Conservation (phyloP, 1,284 basidiomycete species). For the Puccinia hordei region DNA sequence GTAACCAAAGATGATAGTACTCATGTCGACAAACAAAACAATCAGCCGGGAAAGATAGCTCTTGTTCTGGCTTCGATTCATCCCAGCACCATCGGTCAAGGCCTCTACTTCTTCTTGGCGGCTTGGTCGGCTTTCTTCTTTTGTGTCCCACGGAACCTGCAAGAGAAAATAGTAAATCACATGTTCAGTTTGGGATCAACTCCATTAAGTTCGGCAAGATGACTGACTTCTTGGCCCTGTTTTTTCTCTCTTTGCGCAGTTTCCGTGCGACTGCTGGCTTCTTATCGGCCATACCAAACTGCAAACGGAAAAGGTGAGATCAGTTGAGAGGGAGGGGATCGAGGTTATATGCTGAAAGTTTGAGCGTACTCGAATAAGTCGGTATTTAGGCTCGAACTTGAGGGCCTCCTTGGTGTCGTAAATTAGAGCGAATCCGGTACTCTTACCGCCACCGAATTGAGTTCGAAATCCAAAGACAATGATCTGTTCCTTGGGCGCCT, state of each 20-base stretch:
- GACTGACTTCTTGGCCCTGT: conserved; percentile 91
- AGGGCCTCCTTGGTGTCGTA: conserved; percentile 95
- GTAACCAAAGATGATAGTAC: conserved; percentile 6
- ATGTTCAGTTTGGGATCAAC: neutral
- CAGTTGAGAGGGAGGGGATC: neutral
- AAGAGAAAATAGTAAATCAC: neutral
- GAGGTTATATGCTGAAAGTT: neutral
- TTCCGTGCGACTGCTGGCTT: conserved; percentile 91
- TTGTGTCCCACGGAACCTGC: conserved; percentile 51
- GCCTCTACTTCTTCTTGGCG: conserved; percentile 30
- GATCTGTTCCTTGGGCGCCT: conserved; percentile 67
- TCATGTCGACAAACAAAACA: neutral
- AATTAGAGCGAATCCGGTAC: conserved; percentile 95
- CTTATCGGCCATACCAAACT: conserved; percentile 83
- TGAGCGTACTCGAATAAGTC: conserved; percentile 82
- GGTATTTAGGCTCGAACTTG: conserved; percentile 95
- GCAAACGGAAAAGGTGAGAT: conserved; percentile 50
- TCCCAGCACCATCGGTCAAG: neutral
- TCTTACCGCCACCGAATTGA: conserved; percentile 96
- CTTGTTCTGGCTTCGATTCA: neutral
- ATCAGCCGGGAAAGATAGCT: neutral
- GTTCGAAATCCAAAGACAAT: conserved; percentile 71
- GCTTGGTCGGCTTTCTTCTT: conserved; percentile 49
- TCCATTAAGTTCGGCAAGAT: neutral
- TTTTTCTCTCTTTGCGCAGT: conserved; percentile 99